These are phyloP conservation scores for Lentithecium fluviatile DNA, from an alignment of 495 filamentous ascomycete genomes.

Conservation along the genomic window DNA sequence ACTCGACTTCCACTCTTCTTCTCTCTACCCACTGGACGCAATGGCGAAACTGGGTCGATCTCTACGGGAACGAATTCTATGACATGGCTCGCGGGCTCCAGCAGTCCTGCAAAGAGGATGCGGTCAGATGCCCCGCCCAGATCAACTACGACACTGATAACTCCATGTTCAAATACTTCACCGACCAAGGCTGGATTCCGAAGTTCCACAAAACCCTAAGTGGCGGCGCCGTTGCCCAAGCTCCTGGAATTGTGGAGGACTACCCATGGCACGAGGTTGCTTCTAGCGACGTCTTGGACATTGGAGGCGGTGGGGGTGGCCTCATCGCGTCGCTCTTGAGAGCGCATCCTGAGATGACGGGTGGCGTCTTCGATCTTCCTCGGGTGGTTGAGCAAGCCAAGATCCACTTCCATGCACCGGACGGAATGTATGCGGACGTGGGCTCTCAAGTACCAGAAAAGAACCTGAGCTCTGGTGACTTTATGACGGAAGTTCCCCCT, in stretches of 20 bases:
- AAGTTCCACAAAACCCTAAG: constrained; percentile 40
- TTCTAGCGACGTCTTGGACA: constrained; percentile 25
- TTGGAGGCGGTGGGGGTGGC: constrained; percentile 31
- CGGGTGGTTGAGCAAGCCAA: constrained; percentile 10
- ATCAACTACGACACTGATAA: constrained; percentile 41
- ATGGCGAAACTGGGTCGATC: constrained; percentile 41
- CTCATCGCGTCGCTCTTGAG: constrained; percentile 25
- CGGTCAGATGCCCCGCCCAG: constrained; percentile 33
- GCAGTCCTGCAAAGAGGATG: background rate
- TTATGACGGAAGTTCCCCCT: constrained; percentile 30
- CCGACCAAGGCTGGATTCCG: constrained; percentile 34
- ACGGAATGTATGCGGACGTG: constrained; percentile 20
- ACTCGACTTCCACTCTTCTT: constrained; percentile 29
- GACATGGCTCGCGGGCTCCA: constrained; percentile 42
- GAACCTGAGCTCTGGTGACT: constrained; percentile 35
- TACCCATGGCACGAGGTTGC: constrained; percentile 40
- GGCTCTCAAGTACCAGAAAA: constrained; percentile 8
- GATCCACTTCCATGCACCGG: constrained; percentile 8
- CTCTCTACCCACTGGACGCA: constrained; percentile 41
- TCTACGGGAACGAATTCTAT: constrained; percentile 44
- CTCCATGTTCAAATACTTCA: constrained; percentile 43
- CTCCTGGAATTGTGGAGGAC: constrained; percentile 41
- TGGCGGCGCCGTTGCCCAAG: constrained; percentile 39
- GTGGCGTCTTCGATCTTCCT: constrained; percentile 19
- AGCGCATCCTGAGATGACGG: constrained; percentile 11